A percentile compares a stretch with the other conserved stretches of the same genome.
phyloP scores from a whole-genome alignment of 257 asterid genomes.

The Osmanthus fragrans region DNA sequence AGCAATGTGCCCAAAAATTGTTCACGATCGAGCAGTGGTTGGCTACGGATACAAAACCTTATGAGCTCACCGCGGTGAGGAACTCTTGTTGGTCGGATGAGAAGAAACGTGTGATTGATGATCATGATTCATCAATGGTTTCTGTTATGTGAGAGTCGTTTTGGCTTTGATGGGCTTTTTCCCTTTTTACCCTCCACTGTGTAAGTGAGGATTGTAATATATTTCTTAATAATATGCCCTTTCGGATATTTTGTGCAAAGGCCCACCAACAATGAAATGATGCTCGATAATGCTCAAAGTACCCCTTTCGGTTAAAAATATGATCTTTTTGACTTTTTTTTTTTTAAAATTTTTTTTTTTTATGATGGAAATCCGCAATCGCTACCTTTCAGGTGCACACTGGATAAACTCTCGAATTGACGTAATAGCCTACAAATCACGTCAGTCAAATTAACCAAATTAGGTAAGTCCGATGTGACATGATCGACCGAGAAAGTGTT shows the following conservation, averaged over 20 bases:
- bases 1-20: constrained; percentile 32
- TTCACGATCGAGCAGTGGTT: constrained; percentile 68
- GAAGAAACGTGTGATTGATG: neutral
- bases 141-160: constrained; percentile 9
- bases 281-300: too few relatives aligned
- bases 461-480: too few relatives aligned
- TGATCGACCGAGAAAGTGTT: too few relatives aligned
- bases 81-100: constrained; percentile 19
- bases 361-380: too few relatives aligned
- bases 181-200: neutral
- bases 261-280: neutral
- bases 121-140: constrained; percentile 4
- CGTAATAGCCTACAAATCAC: too few relatives aligned
- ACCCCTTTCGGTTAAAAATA: too few relatives aligned
- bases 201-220: neutral
- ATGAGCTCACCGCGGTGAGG: constrained; percentile 37
- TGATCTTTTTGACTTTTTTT: too few relatives aligned
- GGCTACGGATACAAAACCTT: constrained; percentile 53
- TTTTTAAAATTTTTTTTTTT: too few relatives aligned
- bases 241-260: neutral
- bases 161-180: neutral
- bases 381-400: too few relatives aligned
- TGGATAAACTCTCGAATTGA: too few relatives aligned
- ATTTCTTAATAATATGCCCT: neutral
- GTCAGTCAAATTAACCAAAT: too few relatives aligned